Evolutionary conservation across 1,284 basidiomycete genomes (phyloP).

Genomic region (Boletus smithii): DNA sequence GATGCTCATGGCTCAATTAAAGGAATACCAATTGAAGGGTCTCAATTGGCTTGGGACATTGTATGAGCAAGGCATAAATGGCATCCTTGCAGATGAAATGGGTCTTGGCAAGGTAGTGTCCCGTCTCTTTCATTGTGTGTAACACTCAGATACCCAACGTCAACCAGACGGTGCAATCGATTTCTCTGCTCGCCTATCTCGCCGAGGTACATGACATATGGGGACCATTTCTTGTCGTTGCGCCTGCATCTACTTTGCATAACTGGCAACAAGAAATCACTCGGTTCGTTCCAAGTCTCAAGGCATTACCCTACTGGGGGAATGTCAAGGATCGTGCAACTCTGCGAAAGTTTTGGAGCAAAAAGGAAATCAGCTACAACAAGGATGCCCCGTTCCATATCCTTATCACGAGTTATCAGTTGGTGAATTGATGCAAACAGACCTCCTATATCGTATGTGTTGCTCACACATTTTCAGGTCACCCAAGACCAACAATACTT

Average conservation of each 20-base stretch:
- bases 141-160: slow-evolving; percentile 1
- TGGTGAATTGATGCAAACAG: slow-evolving; percentile 51
- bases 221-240: slow-evolving; percentile 99
- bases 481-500: slow-evolving; percentile 99
- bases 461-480: slow-evolving; percentile 50
- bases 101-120: slow-evolving; percentile 80
- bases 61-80: slow-evolving; percentile 99
- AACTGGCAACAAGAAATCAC: slow-evolving; percentile 99
- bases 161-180: slow-evolving; percentile 93
- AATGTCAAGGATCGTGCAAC: slow-evolving; percentile 95
- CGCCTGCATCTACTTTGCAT: slow-evolving; percentile 95
- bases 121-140: background rate
- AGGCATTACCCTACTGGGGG: slow-evolving; percentile 98
- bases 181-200: slow-evolving; percentile 93
- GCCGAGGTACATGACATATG: slow-evolving; percentile 98
- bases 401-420: slow-evolving; percentile 95
- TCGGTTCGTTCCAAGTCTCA: slow-evolving; percentile 91
- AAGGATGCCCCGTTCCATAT: slow-evolving; percentile 97
- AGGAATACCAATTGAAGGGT: slow-evolving; percentile 98
- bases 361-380: slow-evolving; percentile 95
- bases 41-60: slow-evolving; percentile 97
- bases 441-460: background rate
- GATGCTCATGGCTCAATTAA: slow-evolving; percentile 95
- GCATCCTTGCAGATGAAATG: slow-evolving; percentile 99
- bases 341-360: slow-evolving; percentile 96